These are phyloP conservation scores for Pachyrhizus erosus DNA, from an alignment of 306 rosid genomes.

Conservation along the genomic window DNA sequence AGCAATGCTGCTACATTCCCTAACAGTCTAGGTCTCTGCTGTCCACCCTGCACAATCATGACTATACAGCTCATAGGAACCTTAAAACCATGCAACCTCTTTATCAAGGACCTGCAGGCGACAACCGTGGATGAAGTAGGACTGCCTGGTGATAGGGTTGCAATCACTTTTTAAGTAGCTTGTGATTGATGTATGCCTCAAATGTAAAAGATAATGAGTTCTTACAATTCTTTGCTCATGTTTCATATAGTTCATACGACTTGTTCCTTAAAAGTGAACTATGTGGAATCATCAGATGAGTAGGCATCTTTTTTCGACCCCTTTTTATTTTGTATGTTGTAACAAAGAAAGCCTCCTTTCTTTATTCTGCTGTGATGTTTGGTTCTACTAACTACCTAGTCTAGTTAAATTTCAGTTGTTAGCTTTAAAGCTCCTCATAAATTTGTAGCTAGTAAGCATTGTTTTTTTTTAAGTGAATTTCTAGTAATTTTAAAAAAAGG, in stretches of 20 bases:
- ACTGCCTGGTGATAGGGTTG: slow-evolving; percentile 49
- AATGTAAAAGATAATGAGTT: slow-evolving; percentile 48
- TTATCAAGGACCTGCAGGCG: slow-evolving; percentile 44
- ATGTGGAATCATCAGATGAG: slow-evolving; percentile 46
- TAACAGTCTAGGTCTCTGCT: slow-evolving; percentile 39
- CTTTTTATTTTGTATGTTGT: slow-evolving; percentile 15
- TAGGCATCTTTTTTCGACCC: slow-evolving; percentile 43
- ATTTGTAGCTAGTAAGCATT: neutral
- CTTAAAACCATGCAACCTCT: slow-evolving; percentile 44
- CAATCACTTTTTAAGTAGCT: slow-evolving; percentile 40
- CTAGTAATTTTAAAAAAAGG: neutral
- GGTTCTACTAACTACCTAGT: neutral
- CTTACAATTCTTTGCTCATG: slow-evolving; percentile 44
- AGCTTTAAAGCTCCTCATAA: slow-evolving; percentile 4
- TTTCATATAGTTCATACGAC: slow-evolving; percentile 45
- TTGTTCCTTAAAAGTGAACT: slow-evolving; percentile 37
- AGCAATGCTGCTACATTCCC: slow-evolving; percentile 58
- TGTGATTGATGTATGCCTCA: slow-evolving; percentile 46
- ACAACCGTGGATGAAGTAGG: slow-evolving; percentile 49
- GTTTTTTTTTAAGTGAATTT: neutral
- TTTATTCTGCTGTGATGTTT: neutral
- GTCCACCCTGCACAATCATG: slow-evolving; percentile 47
- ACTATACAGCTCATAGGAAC: slow-evolving; percentile 32
- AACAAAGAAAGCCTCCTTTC: neutral
- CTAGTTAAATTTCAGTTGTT: slow-evolving; percentile 10